Base-by-base conservation (phyloP, 805 yeast genomes). In the Nakazawaea laoshanensis region DNA sequence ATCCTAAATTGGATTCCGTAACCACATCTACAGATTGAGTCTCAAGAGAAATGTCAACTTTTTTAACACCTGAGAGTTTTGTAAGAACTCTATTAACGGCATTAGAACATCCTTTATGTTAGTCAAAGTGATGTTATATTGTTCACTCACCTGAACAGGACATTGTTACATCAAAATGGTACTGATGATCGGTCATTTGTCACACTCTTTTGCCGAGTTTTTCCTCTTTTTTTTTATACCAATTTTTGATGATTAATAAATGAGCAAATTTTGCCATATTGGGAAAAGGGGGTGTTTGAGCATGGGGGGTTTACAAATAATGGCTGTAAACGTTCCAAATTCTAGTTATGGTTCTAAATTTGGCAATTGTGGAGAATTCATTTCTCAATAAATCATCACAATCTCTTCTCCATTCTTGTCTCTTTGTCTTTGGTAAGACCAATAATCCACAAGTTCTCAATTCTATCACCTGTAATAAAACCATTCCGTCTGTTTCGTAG, bases 151-250 rank as follows among this genome's bases (percentile, higher is more conserved):
- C 85, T 10, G 81, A 70, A 51, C 96, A 88, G 35, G 83, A 48
- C 96, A 87, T 87, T 28, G 77, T 64, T 37, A 88, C 96, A 40
- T 86, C 70, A 54, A 73, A 87, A 45, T 78, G 81, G 57, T 82
- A 85, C 48, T 80, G 73, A 53, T 77, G 76, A 22, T 59, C 58
- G 7, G 70, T 45, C 75, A 69, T 70, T 28, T 7, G 10, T 14
- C 5, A 4, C 17, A 12, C 21, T 21, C 11, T n/a, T 20, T n/a
- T 14, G 5, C 7, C 7, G 10, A 15, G 13, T 31, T 16, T 5
- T 14, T 25, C 5, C 13, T 31, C n/a, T 8, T 14, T 18, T 16
- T 19, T 31, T 31, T 19, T 15, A 17, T 33, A 18, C 28, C 27
- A 18, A 13, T 27, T 14, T 14, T 20, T 19, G 15, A 9, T 17